These are phyloP conservation scores for Dactylellina leptospora DNA, from an alignment of 2,329 filamentous ascomycete genomes.

Conservation along the genomic window DNA sequence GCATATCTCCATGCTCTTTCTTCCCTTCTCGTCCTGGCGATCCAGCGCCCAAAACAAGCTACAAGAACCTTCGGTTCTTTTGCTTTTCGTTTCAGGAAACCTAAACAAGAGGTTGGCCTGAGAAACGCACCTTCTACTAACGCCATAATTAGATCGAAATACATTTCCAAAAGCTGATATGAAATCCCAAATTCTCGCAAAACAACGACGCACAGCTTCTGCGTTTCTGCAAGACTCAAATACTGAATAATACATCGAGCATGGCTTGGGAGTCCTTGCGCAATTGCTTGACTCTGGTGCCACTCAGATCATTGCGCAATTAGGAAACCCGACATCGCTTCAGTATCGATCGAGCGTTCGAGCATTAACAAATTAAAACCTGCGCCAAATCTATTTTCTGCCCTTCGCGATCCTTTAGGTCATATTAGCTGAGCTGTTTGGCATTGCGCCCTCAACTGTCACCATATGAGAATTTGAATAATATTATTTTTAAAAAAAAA, in stretches of 20 bases:
- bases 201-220: too few species aligned
- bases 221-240: too few species aligned
- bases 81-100: constrained; percentile 44
- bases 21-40: constrained; percentile 1
- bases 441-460: constrained; percentile 20
- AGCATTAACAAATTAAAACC: too few species aligned
- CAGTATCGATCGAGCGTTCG: background rate
- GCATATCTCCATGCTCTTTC: too few species aligned
- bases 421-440: constrained; percentile 27
- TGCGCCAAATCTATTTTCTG: constrained; percentile 36
- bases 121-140: constrained; percentile 35
- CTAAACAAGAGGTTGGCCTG: constrained; percentile 33
- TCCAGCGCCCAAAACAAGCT: constrained; percentile 14
- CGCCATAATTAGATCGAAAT: constrained; percentile 18
- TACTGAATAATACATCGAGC: too few species aligned
- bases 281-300: background rate
- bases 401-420: background rate
- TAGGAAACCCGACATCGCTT: constrained; percentile 13
- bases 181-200: too few species aligned
- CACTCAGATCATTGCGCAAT: constrained; percentile 15
- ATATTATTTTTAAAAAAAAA: background rate
- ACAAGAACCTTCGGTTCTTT: background rate
- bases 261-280: background rate
- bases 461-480: background rate
- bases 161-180: too few species aligned